Evolutionary conservation across 2,329 filamentous ascomycete genomes (phyloP).

Genomic region (Zymoseptoria crescenta): DNA sequence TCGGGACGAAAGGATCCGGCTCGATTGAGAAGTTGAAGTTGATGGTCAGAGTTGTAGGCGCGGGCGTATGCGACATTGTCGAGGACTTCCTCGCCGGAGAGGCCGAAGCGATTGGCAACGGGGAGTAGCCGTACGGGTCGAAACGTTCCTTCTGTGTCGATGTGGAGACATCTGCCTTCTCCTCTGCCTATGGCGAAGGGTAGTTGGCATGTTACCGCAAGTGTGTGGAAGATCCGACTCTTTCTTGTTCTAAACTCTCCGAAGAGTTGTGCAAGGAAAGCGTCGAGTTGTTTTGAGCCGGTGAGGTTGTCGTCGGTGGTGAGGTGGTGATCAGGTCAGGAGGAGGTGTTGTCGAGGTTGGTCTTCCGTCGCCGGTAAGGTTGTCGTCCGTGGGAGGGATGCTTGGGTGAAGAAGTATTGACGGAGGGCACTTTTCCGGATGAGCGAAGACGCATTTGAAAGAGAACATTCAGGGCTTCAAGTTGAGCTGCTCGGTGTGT

Average conservation of each 20-base stretch:
- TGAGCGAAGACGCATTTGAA: too few relatives aligned
- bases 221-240: conserved; percentile 94
- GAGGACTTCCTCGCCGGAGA: conserved; percentile 92
- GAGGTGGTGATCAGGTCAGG: too few relatives aligned
- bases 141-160: conserved; percentile 97
- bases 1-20: conserved; percentile 45
- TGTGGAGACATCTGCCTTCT: conserved; percentile 96
- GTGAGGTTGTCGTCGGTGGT: too few relatives aligned
- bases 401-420: too few relatives aligned
- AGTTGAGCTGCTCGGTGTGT: too few relatives aligned
- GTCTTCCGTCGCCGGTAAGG: too few relatives aligned
- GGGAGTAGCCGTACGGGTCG: conserved; percentile 80
- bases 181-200: conserved; percentile 99
- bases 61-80: conserved; percentile 98
- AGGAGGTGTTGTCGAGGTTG: too few relatives aligned
- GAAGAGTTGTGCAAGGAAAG: conserved; percentile 89
- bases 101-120: conserved; percentile 86
- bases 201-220: conserved; percentile 96
- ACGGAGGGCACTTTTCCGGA: too few relatives aligned
- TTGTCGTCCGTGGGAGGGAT: too few relatives aligned
- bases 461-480: too few relatives aligned
- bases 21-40: conserved; percentile 88
- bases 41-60: conserved; percentile 97
- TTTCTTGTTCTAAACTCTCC: conserved; percentile 97
- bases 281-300: conserved; percentile 94